phyloP scores from a whole-genome alignment of 176 grass and related monocot species.

The Avena sativa region DNA sequence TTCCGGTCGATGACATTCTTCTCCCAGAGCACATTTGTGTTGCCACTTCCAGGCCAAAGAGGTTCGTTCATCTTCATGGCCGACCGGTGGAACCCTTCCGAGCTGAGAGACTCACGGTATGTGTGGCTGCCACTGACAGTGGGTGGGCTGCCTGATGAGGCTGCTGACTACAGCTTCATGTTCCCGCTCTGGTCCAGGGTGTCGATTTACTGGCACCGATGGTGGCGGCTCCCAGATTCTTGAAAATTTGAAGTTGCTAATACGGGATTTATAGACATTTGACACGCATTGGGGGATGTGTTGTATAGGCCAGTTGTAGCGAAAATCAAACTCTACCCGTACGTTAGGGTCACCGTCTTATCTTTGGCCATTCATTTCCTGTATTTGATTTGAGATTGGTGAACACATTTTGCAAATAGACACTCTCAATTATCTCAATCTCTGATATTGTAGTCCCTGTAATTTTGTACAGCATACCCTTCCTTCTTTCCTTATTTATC shows the following conservation, averaged over 20 bases:
- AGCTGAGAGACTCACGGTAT: conserved; percentile 81
- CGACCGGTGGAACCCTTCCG: conserved; percentile 89
- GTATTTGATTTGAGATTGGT: no score
- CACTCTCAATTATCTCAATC: no score
- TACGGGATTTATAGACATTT: conserved; percentile 44
- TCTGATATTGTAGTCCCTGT: no score
- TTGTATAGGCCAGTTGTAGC: conserved; percentile 46
- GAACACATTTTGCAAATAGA: no score
- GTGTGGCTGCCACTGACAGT: conserved; percentile 87
- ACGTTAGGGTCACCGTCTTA: no score
- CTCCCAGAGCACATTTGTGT: conserved; percentile 90
- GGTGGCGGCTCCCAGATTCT: conserved; percentile 71
- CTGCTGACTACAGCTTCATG: conserved; percentile 95
- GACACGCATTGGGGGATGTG: conserved; percentile 26
- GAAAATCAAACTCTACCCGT: no score
- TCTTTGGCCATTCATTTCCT: no score
- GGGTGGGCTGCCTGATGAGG: conserved; percentile 80
- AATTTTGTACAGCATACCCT: no score
- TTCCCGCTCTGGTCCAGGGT: conserved; percentile 94
- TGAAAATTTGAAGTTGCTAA: conserved; percentile 40
- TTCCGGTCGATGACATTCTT: conserved; percentile 89
- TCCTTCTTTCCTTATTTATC: no score
- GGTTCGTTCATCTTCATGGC: conserved; percentile 98
- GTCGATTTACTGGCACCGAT: conserved; percentile 92
- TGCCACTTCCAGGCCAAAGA: conserved; percentile 67